Evolutionary conservation across 2,329 filamentous ascomycete genomes (phyloP), one percentile per base, ranked within the genome.

Genomic region (Diplocarpon mali): DNA sequence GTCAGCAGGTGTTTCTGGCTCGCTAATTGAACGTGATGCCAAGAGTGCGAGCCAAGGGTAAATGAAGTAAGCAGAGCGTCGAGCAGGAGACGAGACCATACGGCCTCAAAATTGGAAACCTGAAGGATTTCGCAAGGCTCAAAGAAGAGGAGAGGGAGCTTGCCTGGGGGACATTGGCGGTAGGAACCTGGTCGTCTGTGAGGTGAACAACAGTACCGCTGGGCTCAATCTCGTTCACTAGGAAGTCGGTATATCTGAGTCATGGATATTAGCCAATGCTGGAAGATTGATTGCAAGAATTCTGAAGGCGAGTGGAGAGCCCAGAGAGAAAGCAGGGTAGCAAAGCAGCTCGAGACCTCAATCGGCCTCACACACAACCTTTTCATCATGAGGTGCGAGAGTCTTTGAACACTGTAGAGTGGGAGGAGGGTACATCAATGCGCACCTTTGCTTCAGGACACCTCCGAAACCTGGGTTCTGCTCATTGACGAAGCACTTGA

Each of bases 201-300:
- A 85, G 65, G 63, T 83, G 79, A 44, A 80, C 60, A 20, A 85
- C 78, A 50, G 73, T 61, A 24, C 81, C 81, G 56, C 73, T 70
- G 2, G 73, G 71, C 8, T 73, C 62, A 50, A 86, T 82, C 62
- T 86, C 82, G 57, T 85, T 84, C 56, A 86, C 82, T 53, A 83
- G 60, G 60, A 86, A 86, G 60, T 86, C 82, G 8, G 80, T 83
- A 59, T 85, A 86, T 61, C 78, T 78, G 42, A 11, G 14, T 3
- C 13, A 13, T 30, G 14, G 45, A 40, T 46, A 40, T 24, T 39
- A 42, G 35, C 35, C 45, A 24, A 7, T 24, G 20, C 7, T 24
- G 4, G 7, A 24, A 38, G 20, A 29, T 38, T 32, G 11, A 12
- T 14, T 12, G 10, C 4, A 12, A 12, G 28, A 24, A 12, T 20